Conservation (phyloP, 2,329 filamentous ascomycete species). For the Alternaria angustiovoidea region DNA sequence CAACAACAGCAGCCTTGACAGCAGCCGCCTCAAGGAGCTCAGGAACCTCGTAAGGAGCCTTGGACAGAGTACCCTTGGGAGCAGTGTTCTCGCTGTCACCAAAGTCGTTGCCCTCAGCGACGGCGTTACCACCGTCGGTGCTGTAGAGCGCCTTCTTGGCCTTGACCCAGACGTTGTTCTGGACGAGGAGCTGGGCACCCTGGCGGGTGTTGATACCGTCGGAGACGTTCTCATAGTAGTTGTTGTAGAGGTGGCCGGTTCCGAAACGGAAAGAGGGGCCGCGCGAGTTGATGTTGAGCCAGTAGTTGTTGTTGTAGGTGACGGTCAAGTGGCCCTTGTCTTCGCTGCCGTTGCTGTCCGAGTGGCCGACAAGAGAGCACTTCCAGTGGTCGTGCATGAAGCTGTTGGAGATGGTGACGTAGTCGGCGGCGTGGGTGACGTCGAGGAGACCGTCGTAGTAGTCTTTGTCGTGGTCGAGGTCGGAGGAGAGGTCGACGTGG, state of each 20-base stretch:
- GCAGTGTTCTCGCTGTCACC: constrained; percentile 46
- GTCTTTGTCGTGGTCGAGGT: constrained; percentile 69
- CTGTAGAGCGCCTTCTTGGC: constrained; percentile 48
- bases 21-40: constrained; percentile 43
- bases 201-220: constrained; percentile 55
- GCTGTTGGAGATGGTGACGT: constrained; percentile 63
- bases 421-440: constrained; percentile 70
- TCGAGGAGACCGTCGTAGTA: constrained; percentile 74
- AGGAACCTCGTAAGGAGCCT: constrained; percentile 46
- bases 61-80: constrained; percentile 42
- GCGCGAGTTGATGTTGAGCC: constrained; percentile 70
- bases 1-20: constrained; percentile 52
- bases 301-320: constrained; percentile 74
- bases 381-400: constrained; percentile 69
- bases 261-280: constrained; percentile 71
- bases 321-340: constrained; percentile 70
- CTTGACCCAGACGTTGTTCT: constrained; percentile 51
- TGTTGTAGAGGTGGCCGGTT: constrained; percentile 69
- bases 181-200: constrained; percentile 54
- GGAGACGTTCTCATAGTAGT: constrained; percentile 51
- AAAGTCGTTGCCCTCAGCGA: constrained; percentile 51
- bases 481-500: constrained; percentile 70
- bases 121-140: constrained; percentile 48
- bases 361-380: constrained; percentile 65
- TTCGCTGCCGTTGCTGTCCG: constrained; percentile 64